These are phyloP conservation scores for Ceratocystis destructans DNA, from an alignment of 2,329 filamentous ascomycete genomes.

Conservation along the genomic window DNA sequence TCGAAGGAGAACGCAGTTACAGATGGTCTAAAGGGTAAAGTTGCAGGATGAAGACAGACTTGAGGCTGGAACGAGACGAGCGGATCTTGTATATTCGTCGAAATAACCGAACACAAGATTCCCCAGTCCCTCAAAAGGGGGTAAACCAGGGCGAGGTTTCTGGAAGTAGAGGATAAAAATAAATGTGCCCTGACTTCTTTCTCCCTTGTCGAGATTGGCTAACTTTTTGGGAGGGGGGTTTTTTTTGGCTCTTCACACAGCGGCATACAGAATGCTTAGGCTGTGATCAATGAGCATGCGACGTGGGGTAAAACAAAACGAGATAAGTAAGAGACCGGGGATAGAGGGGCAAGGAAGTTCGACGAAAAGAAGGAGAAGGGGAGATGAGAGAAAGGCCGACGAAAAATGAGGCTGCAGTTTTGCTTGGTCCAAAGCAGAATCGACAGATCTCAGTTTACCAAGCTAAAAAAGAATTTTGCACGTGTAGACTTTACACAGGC, in stretches of 20 bases:
- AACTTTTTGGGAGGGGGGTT: background rate
- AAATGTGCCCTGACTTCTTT: conserved; percentile 4
- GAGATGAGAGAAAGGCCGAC: background rate
- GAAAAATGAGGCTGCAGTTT: background rate
- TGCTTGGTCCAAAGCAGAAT: background rate
- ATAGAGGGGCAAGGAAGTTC: conserved; percentile 8
- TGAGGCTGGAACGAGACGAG: background rate
- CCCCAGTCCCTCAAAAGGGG: conserved; percentile 13
- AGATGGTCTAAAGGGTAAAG: background rate
- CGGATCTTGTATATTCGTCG: background rate
- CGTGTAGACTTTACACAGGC: conserved; percentile 1
- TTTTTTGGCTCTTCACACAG: conserved; percentile 5
- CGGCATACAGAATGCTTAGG: conserved; percentile 1
- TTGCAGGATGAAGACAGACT: background rate
- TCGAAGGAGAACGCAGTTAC: background rate
- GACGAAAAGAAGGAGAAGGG: background rate
- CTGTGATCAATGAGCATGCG: conserved; percentile 10
- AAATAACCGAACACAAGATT: conserved; percentile 2
- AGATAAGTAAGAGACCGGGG: background rate
- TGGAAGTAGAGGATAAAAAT: conserved; percentile 6
- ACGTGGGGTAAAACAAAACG: conserved; percentile 14
- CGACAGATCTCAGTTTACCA: background rate
- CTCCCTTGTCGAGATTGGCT: conserved; percentile 3
- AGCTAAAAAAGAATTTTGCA: background rate
- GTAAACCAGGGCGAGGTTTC: conserved; percentile 11